phyloP scores from a whole-genome alignment of 148 eudicot genomes.

The Cornus kousa region DNA sequence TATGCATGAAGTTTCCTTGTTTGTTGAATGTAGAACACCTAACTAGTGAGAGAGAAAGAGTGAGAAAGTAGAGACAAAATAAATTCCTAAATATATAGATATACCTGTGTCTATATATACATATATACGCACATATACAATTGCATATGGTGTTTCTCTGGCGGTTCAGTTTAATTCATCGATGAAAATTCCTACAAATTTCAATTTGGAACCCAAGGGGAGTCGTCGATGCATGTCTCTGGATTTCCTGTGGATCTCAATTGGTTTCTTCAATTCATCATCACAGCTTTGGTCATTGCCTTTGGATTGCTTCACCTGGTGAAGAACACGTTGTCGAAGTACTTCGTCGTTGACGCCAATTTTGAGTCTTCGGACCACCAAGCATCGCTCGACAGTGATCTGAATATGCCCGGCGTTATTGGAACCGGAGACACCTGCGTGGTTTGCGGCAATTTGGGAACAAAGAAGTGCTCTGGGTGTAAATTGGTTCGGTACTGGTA shows the following conservation, averaged over 20 bases:
- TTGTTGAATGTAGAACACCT: too few relatives aligned
- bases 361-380: slow-evolving; percentile 21
- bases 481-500: slow-evolving; percentile 76
- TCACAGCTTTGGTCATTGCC: slow-evolving; percentile 32
- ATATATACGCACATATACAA: neutral
- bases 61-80: too few relatives aligned
- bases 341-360: slow-evolving; percentile 39
- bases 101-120: too few relatives aligned
- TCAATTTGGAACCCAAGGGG: slow-evolving; percentile 2
- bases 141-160: neutral
- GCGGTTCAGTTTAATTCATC: neutral
- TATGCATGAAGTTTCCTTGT: too few relatives aligned
- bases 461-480: slow-evolving; percentile 61
- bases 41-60: too few relatives aligned
- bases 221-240: slow-evolving; percentile 63
- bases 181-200: slow-evolving; percentile 8
- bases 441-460: slow-evolving; percentile 40
- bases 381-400: neutral
- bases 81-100: too few relatives aligned
- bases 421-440: slow-evolving; percentile 33
- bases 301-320: slow-evolving; percentile 48
- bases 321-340: slow-evolving; percentile 61
- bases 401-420: slow-evolving; percentile 23
- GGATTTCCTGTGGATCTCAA: slow-evolving; percentile 38
- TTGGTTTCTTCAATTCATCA: slow-evolving; percentile 40